Evolutionary conservation across 2,329 filamentous ascomycete species (phyloP).

Genomic region (Aspergillus eucalypticola): DNA sequence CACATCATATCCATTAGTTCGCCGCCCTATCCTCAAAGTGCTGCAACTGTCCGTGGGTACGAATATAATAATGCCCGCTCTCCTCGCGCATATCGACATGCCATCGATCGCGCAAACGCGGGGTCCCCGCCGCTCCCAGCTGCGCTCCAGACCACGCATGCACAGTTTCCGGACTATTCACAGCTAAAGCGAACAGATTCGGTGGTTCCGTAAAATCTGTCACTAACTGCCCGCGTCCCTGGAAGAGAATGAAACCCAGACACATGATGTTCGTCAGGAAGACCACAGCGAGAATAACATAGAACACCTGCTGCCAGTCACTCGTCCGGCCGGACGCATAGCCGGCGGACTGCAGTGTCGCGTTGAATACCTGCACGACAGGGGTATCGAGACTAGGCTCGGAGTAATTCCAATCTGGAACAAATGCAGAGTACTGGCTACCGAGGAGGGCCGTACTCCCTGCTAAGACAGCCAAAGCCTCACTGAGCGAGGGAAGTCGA

Average conservation of each 20-base stretch:
- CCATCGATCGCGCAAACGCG: conserved; percentile 52
- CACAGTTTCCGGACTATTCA: conserved; percentile 62
- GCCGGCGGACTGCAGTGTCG: conserved; percentile 63
- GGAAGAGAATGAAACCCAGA: conserved; percentile 61
- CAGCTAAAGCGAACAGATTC: conserved; percentile 70
- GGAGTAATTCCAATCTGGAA: conserved; percentile 56
- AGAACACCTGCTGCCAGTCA: conserved; percentile 66
- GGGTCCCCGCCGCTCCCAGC: conserved; percentile 48
- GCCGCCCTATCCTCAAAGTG: neutral
- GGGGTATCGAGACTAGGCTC: conserved; percentile 45
- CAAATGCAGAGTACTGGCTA: conserved; percentile 61
- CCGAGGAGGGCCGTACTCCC: conserved; percentile 66
- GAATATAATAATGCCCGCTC: conserved; percentile 56
- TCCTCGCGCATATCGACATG: conserved; percentile 48
- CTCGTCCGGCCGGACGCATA: conserved; percentile 68
- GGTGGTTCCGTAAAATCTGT: conserved; percentile 78
- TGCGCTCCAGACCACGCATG: no score
- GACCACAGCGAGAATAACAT: conserved; percentile 64
- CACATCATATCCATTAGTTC: no score
- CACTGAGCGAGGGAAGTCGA: conserved; percentile 66
- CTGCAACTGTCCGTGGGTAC: neutral
- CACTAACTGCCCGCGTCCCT: conserved; percentile 59
- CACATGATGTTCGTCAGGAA: conserved; percentile 69
- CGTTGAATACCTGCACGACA: conserved; percentile 62
- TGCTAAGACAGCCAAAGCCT: conserved; percentile 70